Conservation (phyloP, 257 asterid species). For the Penstemon barbatus region DNA sequence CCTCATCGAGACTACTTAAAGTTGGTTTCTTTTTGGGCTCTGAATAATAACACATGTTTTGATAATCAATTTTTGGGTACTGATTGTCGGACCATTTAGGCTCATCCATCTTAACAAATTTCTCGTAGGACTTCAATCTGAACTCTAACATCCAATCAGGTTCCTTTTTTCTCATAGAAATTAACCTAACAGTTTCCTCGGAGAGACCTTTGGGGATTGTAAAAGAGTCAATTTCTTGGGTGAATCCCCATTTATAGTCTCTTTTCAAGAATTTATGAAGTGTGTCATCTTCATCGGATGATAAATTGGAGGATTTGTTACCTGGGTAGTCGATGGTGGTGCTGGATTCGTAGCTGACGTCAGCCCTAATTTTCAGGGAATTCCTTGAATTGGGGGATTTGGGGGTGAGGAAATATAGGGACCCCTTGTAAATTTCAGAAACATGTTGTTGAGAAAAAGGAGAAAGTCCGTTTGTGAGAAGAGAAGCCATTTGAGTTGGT, state of each 20-base stretch:
- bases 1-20: slow-evolving; percentile 83
- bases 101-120: slow-evolving; percentile 66
- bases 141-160: slow-evolving; percentile 92
- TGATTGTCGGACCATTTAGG: slow-evolving; percentile 89
- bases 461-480: slow-evolving; percentile 67
- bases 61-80: slow-evolving; percentile 77
- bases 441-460: slow-evolving; percentile 50
- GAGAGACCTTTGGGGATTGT: slow-evolving; percentile 86
- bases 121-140: slow-evolving; percentile 70
- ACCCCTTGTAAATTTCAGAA: slow-evolving; percentile 42
- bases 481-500: slow-evolving; percentile 50
- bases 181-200: slow-evolving; percentile 76
- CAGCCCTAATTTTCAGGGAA: slow-evolving; percentile 67
- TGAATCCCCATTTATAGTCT: slow-evolving; percentile 89
- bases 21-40: slow-evolving; percentile 91
- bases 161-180: slow-evolving; percentile 68
- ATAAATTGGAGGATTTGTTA: slow-evolving; percentile 30
- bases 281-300: slow-evolving; percentile 54
- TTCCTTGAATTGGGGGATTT: slow-evolving; percentile 46
- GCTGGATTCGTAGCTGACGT: slow-evolving; percentile 57
- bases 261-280: slow-evolving; percentile 74
- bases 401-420: slow-evolving; percentile 27
- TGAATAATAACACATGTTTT: slow-evolving; percentile 72
- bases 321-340: slow-evolving; percentile 59
- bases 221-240: slow-evolving; percentile 81